A percentile compares a stretch with the other conserved stretches of the same genome.
Conservation (phyloP, 2,329 filamentous ascomycete species). For the Botryosphaeria dothidea region DNA sequence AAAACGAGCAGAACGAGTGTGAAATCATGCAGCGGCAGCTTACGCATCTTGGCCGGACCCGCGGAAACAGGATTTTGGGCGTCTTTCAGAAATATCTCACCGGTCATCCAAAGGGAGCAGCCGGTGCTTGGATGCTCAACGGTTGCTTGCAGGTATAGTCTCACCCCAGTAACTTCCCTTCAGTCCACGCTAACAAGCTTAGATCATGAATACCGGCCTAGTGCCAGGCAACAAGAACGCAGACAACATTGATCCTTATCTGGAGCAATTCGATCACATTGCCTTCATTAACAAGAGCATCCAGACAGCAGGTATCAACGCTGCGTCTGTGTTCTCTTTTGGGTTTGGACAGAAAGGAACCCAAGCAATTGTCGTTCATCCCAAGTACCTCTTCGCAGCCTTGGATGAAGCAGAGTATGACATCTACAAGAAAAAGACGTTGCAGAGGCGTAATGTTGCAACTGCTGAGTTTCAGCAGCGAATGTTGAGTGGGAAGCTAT, state of each 20-base stretch:
- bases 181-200: constrained; percentile 41
- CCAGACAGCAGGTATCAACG: constrained; percentile 30
- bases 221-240: constrained; percentile 42
- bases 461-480: background rate
- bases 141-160: constrained; percentile 33
- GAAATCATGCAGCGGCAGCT: constrained; percentile 40
- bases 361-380: constrained; percentile 39
- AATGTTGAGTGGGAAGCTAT: background rate
- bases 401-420: background rate
- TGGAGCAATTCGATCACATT: constrained; percentile 29
- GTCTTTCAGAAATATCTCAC: constrained; percentile 42
- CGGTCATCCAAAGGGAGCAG: constrained; percentile 42
- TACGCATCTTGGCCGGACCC: constrained; percentile 34
- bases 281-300: constrained; percentile 35
- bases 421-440: background rate
- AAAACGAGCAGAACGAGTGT: constrained; percentile 44
- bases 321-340: constrained; percentile 45
- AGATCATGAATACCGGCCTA: constrained; percentile 34
- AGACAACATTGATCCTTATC: constrained; percentile 36
- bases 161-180: constrained; percentile 28
- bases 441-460: background rate
- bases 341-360: constrained; percentile 50
- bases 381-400: constrained; percentile 30
- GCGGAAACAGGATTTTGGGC: constrained; percentile 35
- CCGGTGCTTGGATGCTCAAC: constrained; percentile 37